Percentiles rank a stretch among this genome's conserved stretches.
Evolutionary conservation across 768 basidiomycete genomes (phyloP).

Genomic region (Termitomyces sp.): DNA sequence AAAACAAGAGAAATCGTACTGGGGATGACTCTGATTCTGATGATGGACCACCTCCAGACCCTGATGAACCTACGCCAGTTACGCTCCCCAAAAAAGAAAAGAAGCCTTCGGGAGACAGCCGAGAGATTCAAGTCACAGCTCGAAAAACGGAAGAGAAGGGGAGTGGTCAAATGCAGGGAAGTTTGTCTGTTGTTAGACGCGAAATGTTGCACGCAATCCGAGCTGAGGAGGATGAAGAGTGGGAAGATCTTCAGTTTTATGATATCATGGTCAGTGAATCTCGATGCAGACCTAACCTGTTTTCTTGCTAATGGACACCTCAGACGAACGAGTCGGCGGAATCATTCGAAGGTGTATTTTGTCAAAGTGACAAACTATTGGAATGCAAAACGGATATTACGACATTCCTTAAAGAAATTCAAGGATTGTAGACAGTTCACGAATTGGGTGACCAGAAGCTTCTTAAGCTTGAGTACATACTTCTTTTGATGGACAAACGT

Average conservation of each 20-base stretch:
- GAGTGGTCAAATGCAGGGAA: slow-evolving; percentile 47
- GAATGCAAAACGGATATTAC: slow-evolving; percentile 54
- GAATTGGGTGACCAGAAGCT: neutral
- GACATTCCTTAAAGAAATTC: slow-evolving; percentile 53
- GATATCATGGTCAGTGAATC: slow-evolving; percentile 52
- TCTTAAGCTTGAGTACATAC: neutral
- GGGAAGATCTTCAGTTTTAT: slow-evolving; percentile 66
- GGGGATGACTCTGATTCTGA: slow-evolving; percentile 71
- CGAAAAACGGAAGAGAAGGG: slow-evolving; percentile 66
- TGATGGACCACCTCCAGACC: slow-evolving; percentile 76
- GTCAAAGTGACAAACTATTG: slow-evolving; percentile 45
- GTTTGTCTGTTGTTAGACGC: slow-evolving; percentile 64
- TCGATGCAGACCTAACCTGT: neutral
- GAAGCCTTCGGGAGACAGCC: slow-evolving; percentile 52
- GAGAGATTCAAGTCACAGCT: slow-evolving; percentile 75
- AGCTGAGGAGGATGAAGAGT: slow-evolving; percentile 73
- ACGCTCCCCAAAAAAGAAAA: slow-evolving; percentile 55
- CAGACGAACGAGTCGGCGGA: slow-evolving; percentile 58
- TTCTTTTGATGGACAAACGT: slow-evolving; percentile 12
- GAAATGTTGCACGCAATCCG: slow-evolving; percentile 77
- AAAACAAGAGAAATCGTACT: slow-evolving; percentile 45
- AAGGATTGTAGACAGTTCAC: slow-evolving; percentile 37
- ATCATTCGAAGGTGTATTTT: slow-evolving; percentile 62
- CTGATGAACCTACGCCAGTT: slow-evolving; percentile 60
- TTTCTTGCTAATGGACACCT: slow-evolving; percentile 7